Percentiles rank a stretch among this genome's conserved stretches.
Evolutionary conservation across 495 filamentous ascomycete species (phyloP).

Genomic region (Haplographium delicatum): DNA sequence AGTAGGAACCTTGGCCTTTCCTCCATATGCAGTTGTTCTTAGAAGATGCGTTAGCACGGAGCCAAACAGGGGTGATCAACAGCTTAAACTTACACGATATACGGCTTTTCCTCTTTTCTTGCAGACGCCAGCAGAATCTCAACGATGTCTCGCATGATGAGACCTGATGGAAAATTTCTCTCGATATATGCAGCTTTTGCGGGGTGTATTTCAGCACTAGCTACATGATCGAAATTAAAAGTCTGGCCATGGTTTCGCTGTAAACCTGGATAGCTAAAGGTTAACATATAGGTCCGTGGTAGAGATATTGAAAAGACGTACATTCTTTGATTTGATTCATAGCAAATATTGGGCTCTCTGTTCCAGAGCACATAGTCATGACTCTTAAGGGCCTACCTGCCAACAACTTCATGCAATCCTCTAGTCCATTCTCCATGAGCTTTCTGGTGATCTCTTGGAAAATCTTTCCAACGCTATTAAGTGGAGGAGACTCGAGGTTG

Average conservation of each 20-base stretch:
- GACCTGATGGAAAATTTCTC: conserved; percentile 58
- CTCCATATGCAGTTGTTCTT: conserved; percentile 70
- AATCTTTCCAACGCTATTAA: no score
- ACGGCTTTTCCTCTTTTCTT: background rate
- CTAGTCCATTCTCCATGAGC: no score
- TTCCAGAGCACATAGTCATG: conserved; percentile 79
- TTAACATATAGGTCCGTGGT: background rate
- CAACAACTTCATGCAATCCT: conserved; percentile 32
- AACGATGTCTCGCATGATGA: conserved; percentile 65
- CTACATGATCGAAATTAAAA: conserved; percentile 51
- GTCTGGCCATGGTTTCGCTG: conserved; percentile 15
- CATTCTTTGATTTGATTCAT: conserved; percentile 34
- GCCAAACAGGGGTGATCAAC: no score
- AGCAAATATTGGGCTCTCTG: conserved; percentile 70
- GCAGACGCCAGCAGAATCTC: conserved; percentile 43
- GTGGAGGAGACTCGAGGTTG: no score
- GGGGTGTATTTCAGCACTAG: conserved; percentile 73
- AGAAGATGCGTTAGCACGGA: conserved; percentile 21
- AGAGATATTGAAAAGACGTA: conserved; percentile 6
- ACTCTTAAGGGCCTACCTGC: conserved; percentile 46
- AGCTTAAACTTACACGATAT: conserved; percentile 6
- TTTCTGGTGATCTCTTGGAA: no score
- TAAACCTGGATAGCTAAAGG: conserved; percentile 29
- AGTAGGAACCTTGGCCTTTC: conserved; percentile 49
- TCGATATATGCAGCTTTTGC: conserved; percentile 80